phyloP scores from a whole-genome alignment of 805 yeast species.

The Lipomyces starkeyi region DNA sequence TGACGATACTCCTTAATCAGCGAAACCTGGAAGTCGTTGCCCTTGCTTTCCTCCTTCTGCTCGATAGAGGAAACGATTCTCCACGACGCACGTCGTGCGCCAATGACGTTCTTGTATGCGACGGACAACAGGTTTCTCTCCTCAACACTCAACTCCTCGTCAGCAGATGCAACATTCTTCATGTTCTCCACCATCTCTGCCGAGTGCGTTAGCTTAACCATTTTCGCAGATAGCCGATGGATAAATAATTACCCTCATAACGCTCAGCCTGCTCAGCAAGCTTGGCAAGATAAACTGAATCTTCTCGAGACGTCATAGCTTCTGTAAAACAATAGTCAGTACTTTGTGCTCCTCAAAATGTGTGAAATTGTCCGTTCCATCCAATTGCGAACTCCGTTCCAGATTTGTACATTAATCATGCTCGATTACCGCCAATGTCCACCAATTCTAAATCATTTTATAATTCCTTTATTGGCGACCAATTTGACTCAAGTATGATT shows the following conservation, averaged over 20 bases:
- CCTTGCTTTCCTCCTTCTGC: constrained; percentile 97
- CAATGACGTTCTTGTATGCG: constrained; percentile 97
- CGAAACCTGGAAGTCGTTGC: constrained; percentile 85
- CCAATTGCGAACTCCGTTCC: not conserved
- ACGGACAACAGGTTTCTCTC: constrained; percentile 97
- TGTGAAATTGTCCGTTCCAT: not conserved
- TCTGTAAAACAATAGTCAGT: constrained; percentile 6
- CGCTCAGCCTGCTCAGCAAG: constrained; percentile 99
- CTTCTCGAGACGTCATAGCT: constrained; percentile 56
- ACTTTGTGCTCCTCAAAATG: not conserved
- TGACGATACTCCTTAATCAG: constrained; percentile 93
- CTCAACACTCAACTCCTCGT: constrained; percentile 94
- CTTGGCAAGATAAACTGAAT: constrained; percentile 94
- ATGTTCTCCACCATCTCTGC: constrained; percentile 76
- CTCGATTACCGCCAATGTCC: not conserved
- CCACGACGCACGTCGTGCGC: constrained; percentile 99
- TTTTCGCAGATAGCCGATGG: not conserved
- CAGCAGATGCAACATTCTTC: constrained; percentile 96
- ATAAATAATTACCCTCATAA: constrained; percentile 85
- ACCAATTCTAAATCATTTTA: not conserved
- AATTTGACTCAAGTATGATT: not conserved
- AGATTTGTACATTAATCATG: not conserved
- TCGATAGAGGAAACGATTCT: constrained; percentile 97
- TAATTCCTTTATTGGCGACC: not conserved
- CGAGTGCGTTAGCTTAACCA: not conserved